These are phyloP conservation scores for Auxenochlorella protothecoides DNA, from an alignment of 139 green algal species.

Conservation along the genomic window DNA sequence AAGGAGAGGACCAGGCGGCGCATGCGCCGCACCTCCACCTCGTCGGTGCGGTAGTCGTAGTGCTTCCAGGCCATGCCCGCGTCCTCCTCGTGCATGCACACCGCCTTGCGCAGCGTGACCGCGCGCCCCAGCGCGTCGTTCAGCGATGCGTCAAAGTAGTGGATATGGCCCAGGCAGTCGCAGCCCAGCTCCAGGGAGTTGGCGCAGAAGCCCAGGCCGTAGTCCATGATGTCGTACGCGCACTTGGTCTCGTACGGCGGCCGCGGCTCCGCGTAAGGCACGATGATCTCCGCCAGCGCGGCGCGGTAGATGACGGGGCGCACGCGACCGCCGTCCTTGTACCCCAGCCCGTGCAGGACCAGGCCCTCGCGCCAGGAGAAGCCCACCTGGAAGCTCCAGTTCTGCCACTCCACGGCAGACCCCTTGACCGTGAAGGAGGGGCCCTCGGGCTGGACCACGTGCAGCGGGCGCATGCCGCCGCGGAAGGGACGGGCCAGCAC, in stretches of 20 bases:
- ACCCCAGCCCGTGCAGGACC: slow-evolving; percentile 64
- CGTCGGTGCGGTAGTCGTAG: slow-evolving; percentile 43
- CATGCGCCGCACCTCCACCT: slow-evolving; percentile 34
- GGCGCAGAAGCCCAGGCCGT: slow-evolving; percentile 51
- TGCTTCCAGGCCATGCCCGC: slow-evolving; percentile 82
- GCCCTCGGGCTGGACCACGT: slow-evolving; percentile 64
- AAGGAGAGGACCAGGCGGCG: slow-evolving; percentile 67
- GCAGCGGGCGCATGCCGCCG: slow-evolving; percentile 56
- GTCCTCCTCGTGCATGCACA: slow-evolving; percentile 89
- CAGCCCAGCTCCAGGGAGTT: slow-evolving; percentile 73
- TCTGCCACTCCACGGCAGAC: slow-evolving; percentile 63
- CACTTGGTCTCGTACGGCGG: slow-evolving; percentile 69
- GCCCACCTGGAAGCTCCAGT: slow-evolving; percentile 73
- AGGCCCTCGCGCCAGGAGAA: slow-evolving; percentile 88
- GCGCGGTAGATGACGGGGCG: slow-evolving; percentile 63
- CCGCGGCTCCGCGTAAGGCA: slow-evolving; percentile 65
- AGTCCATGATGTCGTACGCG: slow-evolving; percentile 77
- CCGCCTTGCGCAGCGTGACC: slow-evolving; percentile 53
- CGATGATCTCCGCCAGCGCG: slow-evolving; percentile 80
- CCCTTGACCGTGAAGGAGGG: slow-evolving; percentile 62
- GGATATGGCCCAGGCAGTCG: slow-evolving; percentile 80
- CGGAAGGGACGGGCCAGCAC: slow-evolving; percentile 28
- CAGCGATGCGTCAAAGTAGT: slow-evolving; percentile 72
- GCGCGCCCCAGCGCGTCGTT: slow-evolving; percentile 49
- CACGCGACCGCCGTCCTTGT: slow-evolving; percentile 40